Percentiles rank a stretch among this genome's conserved stretches.
phyloP scores from a whole-genome alignment of 805 yeast species.

The Candida adriatica region DNA sequence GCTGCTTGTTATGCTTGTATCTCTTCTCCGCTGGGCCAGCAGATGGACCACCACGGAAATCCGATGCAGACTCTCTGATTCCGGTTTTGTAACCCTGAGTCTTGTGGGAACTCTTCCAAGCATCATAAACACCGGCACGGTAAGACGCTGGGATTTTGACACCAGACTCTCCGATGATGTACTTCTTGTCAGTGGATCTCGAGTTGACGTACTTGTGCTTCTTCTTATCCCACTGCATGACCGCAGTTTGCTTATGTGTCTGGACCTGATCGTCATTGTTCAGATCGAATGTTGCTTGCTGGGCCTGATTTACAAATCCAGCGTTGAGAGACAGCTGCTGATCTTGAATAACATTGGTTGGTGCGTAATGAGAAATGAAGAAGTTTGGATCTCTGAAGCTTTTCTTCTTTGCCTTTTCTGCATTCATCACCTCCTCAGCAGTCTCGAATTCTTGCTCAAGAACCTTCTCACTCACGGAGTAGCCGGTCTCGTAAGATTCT shows the following conservation, averaged over 20 bases:
- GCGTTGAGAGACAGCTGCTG: constrained; percentile 50
- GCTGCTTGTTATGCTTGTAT: constrained; percentile 65
- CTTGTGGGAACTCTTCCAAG: constrained; percentile 77
- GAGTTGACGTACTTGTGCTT: constrained; percentile 83
- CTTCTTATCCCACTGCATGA: constrained; percentile 89
- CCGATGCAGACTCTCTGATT: constrained; percentile 36
- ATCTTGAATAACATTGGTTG: constrained; percentile 74
- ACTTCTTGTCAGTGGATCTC: constrained; percentile 75
- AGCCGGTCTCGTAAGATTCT: constrained; percentile 42
- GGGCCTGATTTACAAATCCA: constrained; percentile 79
- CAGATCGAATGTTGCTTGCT: constrained; percentile 80
- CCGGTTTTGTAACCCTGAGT: constrained; percentile 49
- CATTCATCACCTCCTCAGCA: constrained; percentile 29
- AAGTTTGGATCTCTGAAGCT: constrained; percentile 70
- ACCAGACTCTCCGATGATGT: constrained; percentile 92
- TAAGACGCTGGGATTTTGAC: constrained; percentile 86
- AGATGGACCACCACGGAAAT: constrained; percentile 18
- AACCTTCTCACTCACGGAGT: constrained; percentile 35
- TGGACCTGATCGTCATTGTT: constrained; percentile 69
- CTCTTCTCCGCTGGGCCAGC: constrained; percentile 33
- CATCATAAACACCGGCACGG: constrained; percentile 85
- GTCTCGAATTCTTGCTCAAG: constrained; percentile 34
- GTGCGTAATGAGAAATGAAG: constrained; percentile 86
- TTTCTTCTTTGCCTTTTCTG: constrained; percentile 27
- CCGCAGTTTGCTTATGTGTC: constrained; percentile 56